These are phyloP conservation scores for Teratosphaeria zuluensis DNA, from an alignment of 2,329 filamentous ascomycete genomes.

Conservation along the genomic window DNA sequence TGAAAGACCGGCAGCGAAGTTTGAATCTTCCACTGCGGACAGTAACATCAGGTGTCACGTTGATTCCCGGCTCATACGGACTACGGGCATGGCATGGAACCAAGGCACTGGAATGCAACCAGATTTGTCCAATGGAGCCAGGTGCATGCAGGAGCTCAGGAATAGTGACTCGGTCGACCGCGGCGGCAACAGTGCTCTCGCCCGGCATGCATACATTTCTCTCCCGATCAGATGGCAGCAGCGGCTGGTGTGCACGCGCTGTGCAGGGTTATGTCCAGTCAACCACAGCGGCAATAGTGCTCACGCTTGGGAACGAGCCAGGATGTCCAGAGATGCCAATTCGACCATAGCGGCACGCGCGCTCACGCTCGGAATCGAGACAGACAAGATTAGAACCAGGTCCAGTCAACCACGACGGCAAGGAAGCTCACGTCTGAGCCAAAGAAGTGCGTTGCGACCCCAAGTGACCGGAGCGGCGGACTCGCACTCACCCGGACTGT, in stretches of 20 bases:
- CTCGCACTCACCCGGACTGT: too few species aligned
- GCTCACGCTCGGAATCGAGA: too few species aligned
- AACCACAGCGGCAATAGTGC: too few species aligned
- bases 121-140: neutral
- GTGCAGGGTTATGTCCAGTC: neutral
- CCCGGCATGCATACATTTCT: neutral
- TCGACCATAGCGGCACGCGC: too few species aligned
- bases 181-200: neutral
- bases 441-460: too few species aligned
- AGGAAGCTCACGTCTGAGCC: too few species aligned
- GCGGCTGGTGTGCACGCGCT: neutral
- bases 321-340: too few species aligned
- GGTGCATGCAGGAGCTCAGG: too few species aligned
- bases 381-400: too few species aligned
- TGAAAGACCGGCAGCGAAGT: neutral
- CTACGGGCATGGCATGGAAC: neutral
- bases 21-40: neutral
- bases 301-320: too few species aligned
- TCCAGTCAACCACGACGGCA: too few species aligned
- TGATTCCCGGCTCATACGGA: neutral
- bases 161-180: neutral
- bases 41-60: neutral
- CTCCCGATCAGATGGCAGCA: neutral
- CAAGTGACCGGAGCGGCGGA: too few species aligned
- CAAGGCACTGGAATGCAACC: neutral